Evolutionary conservation across 2,329 filamentous ascomycete species (phyloP).

Genomic region (Curvularia lunata): DNA sequence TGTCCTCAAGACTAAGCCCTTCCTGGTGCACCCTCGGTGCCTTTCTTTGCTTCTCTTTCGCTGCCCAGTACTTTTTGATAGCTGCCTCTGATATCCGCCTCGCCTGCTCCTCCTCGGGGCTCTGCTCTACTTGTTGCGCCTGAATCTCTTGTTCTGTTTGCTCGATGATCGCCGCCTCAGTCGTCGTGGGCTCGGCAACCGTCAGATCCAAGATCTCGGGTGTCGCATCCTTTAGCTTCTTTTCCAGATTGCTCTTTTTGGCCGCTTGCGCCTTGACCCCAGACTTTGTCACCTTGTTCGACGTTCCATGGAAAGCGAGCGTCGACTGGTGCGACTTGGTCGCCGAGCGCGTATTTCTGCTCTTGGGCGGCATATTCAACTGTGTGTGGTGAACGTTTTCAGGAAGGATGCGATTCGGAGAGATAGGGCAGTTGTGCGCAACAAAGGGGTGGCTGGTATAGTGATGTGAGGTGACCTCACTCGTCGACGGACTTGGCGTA

Average conservation of each 20-base stretch:
- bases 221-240: conserved; percentile 37
- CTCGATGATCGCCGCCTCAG: conserved; percentile 49
- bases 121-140: conserved; percentile 30
- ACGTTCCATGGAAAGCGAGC: conserved; percentile 66
- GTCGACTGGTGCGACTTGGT: conserved; percentile 64
- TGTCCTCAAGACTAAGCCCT: conserved; percentile 75
- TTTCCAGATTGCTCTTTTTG: conserved; percentile 51
- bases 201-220: conserved; percentile 31
- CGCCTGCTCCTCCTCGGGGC: conserved; percentile 62
- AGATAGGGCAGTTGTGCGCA: conserved; percentile 13
- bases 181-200: conserved; percentile 45
- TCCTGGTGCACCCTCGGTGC: conserved; percentile 79
- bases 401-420: not conserved
- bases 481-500: conserved; percentile 29
- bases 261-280: conserved; percentile 43
- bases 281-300: conserved; percentile 65
- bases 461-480: conserved; percentile 42
- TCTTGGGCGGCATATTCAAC: conserved; percentile 54
- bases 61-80: conserved; percentile 78
- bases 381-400: conserved; percentile 7
- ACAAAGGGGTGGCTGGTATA: conserved; percentile 19
- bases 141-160: conserved; percentile 46
- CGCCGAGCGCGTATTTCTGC: conserved; percentile 50
- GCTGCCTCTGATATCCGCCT: conserved; percentile 69
- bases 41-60: conserved; percentile 71